Percentiles rank a stretch among this genome's conserved stretches.
phyloP scores from a whole-genome alignment of 2,329 filamentous ascomycete species.

The Trichoderma sp. region DNA sequence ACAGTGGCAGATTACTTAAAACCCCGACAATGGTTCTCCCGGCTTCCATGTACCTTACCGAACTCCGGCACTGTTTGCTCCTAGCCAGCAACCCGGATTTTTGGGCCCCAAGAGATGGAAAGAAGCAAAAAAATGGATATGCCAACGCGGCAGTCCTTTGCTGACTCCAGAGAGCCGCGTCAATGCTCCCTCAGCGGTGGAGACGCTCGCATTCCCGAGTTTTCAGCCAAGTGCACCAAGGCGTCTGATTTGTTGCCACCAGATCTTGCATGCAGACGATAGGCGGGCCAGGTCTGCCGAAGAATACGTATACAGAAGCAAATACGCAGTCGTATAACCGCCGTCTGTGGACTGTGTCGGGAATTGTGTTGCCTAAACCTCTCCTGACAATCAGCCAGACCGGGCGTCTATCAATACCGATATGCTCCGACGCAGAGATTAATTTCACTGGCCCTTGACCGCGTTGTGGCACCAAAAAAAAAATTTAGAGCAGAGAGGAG shows the following conservation, averaged over 20 bases:
- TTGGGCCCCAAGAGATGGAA: background rate
- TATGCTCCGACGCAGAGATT: background rate
- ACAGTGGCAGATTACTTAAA: background rate
- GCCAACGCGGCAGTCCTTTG: background rate
- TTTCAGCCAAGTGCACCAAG: background rate
- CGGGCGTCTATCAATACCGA: background rate
- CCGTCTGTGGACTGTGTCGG: background rate
- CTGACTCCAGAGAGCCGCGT: slow-evolving; percentile 4
- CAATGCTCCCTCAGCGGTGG: slow-evolving; percentile 13
- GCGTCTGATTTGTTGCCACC: slow-evolving; percentile 6
- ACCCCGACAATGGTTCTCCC: background rate
- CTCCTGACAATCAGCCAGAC: background rate
- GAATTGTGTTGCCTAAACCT: background rate
- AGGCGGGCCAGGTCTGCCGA: background rate
- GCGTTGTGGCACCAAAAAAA: background rate
- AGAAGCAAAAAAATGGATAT: background rate
- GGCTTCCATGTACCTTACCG: slow-evolving; percentile 10
- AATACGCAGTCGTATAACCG: background rate
- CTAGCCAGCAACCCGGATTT: background rate
- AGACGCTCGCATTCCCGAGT: background rate
- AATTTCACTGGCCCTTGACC: background rate
- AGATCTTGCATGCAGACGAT: slow-evolving; percentile 21
- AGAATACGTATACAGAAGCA: background rate
- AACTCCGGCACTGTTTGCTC: background rate
- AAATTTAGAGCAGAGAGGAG: background rate